phyloP scores from a whole-genome alignment of 306 rosid genomes.

The Astragalus glycyphyllos region DNA sequence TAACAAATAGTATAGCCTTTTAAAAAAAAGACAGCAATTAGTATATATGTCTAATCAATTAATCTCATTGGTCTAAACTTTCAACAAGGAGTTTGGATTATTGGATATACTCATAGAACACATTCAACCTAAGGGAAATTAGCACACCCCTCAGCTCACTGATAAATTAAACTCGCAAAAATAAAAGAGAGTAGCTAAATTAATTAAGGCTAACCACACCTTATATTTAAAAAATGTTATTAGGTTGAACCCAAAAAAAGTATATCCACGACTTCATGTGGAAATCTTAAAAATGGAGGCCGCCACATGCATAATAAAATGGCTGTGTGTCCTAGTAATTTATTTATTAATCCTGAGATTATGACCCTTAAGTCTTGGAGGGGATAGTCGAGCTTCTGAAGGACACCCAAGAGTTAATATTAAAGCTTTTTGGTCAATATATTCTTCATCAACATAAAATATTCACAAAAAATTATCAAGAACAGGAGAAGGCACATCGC shows the following conservation, averaged over 20 bases:
- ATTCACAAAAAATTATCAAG: slow-evolving; percentile 37
- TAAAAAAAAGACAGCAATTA: too few species aligned
- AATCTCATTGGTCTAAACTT: neutral
- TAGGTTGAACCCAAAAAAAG: neutral
- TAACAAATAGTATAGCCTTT: too few species aligned
- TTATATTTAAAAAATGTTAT: neutral
- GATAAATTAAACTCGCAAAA: neutral
- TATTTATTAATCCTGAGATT: slow-evolving; percentile 27
- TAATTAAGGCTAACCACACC: neutral
- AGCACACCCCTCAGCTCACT: neutral
- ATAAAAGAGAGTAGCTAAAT: neutral
- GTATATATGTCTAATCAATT: too few species aligned
- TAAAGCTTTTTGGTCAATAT: slow-evolving; percentile 34
- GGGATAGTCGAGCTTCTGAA: slow-evolving; percentile 46
- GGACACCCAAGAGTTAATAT: slow-evolving; percentile 32
- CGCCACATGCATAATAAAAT: slow-evolving; percentile 39
- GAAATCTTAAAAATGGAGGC: slow-evolving; percentile 37
- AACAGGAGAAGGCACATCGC: slow-evolving; percentile 44
- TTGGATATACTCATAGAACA: too few species aligned
- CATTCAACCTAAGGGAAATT: neutral
- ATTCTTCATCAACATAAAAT: slow-evolving; percentile 11
- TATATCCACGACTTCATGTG: slow-evolving; percentile 8
- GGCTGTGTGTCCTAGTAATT: neutral
- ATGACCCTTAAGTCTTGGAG: slow-evolving; percentile 53
- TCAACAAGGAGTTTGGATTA: neutral